Percentiles rank a stretch among this genome's conserved stretches.
phyloP scores from a whole-genome alignment of 176 grass and related monocot species.

The Metroxylon sagu region DNA sequence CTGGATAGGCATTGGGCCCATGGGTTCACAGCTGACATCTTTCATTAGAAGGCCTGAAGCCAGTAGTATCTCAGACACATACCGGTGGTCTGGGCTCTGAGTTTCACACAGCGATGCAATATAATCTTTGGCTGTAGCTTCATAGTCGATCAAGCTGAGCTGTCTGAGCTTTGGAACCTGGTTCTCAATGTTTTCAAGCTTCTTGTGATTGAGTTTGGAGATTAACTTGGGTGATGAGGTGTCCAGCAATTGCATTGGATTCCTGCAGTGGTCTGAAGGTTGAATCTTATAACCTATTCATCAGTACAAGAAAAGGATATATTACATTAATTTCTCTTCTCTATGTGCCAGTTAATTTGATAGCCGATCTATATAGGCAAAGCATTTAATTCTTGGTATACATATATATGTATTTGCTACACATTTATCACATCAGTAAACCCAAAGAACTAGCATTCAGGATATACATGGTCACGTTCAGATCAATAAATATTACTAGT shows the following conservation, averaged over 20 bases:
- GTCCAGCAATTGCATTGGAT: background rate
- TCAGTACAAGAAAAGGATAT: too few species aligned
- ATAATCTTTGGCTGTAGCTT: conserved; percentile 49
- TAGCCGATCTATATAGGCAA: too few species aligned
- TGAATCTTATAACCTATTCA: conserved; percentile 25
- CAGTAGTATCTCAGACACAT: conserved; percentile 74
- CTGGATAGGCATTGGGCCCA: conserved; percentile 30
- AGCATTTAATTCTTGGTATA: too few species aligned
- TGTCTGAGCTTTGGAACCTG: conserved; percentile 75
- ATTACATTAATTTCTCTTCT: too few species aligned
- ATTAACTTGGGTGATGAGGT: conserved; percentile 15
- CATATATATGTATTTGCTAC: too few species aligned
- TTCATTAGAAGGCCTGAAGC: conserved; percentile 94
- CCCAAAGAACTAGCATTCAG: too few species aligned
- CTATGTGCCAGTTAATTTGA: too few species aligned
- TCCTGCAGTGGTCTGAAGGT: conserved; percentile 25
- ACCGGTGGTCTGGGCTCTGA: conserved; percentile 53
- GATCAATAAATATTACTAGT: too few species aligned
- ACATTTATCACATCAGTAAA: too few species aligned
- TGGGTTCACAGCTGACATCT: conserved; percentile 32
- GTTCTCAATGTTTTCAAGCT: conserved; percentile 62
- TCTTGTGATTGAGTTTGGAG: conserved; percentile 38
- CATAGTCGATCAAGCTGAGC: conserved; percentile 25
- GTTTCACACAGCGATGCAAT: conserved; percentile 77
- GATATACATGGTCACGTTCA: too few species aligned